Base-by-base conservation (phyloP, 1,284 basidiomycete species). In the Fomes fomentarius region DNA sequence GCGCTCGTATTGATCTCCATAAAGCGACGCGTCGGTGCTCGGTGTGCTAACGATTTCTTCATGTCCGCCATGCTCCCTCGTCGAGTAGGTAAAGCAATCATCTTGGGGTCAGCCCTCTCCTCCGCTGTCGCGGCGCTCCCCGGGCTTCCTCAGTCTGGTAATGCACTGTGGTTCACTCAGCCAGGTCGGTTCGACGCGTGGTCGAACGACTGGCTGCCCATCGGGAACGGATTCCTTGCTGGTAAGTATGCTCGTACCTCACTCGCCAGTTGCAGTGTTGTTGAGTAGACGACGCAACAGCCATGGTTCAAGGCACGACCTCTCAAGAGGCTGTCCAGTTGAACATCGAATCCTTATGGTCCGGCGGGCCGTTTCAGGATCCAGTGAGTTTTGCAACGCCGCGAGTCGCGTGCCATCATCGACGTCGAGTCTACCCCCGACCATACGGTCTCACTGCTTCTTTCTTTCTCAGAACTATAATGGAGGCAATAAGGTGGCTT, bases 341-440 rank as follows among this genome's bases (percentile, higher is more conserved):
- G 37, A 90, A 91, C 63, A 85, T 91, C 43, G 88, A 91, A 64
- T 83, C 83, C 12, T 71, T 91, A 11, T 91, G 89, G 88, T 78
- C 83, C 26, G 87, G 87, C n/a, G 87, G 87, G 1, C 84, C 85
- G 5, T 88, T 87, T 59, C 75, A 81, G 46, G 81, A 87, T 63
- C 75, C 80, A 19, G 87, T 81, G 61, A 47, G 76, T 80, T n/a
- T n/a, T n/a, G n/a, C n/a, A n/a, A n/a, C n/a, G n/a, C n/a, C n/a
- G n/a, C n/a, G n/a, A n/a, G n/a, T n/a, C n/a, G n/a, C n/a, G 33
- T 45, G 34, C 26, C 40, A 35, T 49, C 40, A 38, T 24, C 12
- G 41, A 15, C 15, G 37, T 19, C 59, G 17, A 28, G n/a, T 12
- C 4, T 22, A 11, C 11, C n/a, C 11, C 17, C 34, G 15, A 45